These are phyloP conservation scores for Mycena venus DNA, from an alignment of 768 basidiomycete species.

Conservation along the genomic window DNA sequence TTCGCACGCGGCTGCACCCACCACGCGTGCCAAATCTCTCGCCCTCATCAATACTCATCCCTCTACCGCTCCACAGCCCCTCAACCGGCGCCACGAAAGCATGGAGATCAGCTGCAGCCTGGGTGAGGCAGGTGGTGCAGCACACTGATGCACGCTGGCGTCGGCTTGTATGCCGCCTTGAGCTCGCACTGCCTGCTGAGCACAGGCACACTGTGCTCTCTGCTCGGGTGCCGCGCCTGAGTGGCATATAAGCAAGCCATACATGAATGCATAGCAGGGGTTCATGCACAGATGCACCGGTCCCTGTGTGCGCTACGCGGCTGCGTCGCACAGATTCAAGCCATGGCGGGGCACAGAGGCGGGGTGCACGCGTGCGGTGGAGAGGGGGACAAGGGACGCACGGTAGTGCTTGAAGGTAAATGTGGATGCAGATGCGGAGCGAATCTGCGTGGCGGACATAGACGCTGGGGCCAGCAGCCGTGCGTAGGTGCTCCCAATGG, in stretches of 20 bases:
- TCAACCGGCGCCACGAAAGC: neutral
- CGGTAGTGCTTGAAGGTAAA: neutral
- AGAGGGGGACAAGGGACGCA: neutral
- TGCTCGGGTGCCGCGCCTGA: neutral
- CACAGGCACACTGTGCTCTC: neutral
- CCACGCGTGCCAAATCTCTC: neutral
- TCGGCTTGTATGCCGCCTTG: neutral
- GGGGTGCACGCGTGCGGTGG: neutral
- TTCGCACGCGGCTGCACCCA: constrained; percentile 2
- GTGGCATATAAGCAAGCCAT: neutral
- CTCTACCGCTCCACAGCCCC: neutral
- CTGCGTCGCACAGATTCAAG: neutral
- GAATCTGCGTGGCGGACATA: too few relatives aligned
- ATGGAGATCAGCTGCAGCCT: neutral
- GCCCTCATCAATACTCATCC: neutral
- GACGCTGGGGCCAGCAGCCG: neutral
- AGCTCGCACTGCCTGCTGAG: neutral
- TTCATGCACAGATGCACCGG: neutral
- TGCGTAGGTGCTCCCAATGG: constrained; percentile 87
- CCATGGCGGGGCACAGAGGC: neutral
- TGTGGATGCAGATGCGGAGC: neutral
- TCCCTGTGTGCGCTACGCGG: neutral
- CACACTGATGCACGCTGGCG: neutral
- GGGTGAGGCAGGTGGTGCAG: neutral
- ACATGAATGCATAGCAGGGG: neutral